Percentiles rank a stretch among this genome's conserved stretches.
Evolutionary conservation across 345 rosid species (phyloP).

Genomic region (Populus simonii): DNA sequence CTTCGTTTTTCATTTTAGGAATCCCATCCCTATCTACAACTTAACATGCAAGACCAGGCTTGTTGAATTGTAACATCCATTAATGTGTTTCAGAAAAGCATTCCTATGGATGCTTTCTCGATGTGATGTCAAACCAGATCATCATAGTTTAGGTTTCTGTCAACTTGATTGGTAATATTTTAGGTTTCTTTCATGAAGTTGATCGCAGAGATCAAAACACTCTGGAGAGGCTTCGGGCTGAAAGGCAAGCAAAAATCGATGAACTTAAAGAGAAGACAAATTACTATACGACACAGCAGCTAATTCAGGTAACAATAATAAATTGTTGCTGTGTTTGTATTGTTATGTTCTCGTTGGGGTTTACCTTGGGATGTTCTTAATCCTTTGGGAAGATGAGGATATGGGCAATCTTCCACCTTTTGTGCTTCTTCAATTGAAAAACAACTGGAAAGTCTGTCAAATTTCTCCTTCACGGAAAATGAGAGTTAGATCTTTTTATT

Average conservation of each 20-base stretch:
- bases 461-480: too few species aligned
- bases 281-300: constrained; percentile 85
- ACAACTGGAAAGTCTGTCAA: too few species aligned
- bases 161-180: background rate
- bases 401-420: too few species aligned
- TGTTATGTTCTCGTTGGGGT: background rate
- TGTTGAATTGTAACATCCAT: background rate
- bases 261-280: constrained; percentile 95
- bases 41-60: background rate
- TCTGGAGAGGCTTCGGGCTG: constrained; percentile 79
- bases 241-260: constrained; percentile 83
- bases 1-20: background rate
- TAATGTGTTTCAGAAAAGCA: too few species aligned
- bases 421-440: too few species aligned
- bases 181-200: constrained; percentile 36
- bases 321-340: background rate
- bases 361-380: background rate
- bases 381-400: too few species aligned
- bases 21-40: background rate
- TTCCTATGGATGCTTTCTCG: too few species aligned
- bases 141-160: too few species aligned
- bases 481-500: too few species aligned
- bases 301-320: constrained; percentile 65
- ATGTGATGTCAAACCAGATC: too few species aligned
- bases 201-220: constrained; percentile 80